Conservation (phyloP, 768 basidiomycete species). For the Serendipita vermifera region DNA sequence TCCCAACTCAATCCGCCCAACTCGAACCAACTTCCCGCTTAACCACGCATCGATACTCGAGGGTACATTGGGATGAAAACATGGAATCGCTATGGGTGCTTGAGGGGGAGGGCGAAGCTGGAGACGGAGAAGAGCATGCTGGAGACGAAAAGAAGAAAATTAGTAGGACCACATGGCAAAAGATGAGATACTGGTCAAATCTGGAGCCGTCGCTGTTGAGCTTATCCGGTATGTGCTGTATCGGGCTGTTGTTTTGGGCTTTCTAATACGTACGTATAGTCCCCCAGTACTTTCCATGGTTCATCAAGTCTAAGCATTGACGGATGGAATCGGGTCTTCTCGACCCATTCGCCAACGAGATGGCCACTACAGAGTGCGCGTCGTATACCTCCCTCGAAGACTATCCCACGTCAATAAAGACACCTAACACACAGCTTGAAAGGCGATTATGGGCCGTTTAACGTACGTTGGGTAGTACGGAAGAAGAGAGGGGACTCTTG, state of each 20-base stretch:
- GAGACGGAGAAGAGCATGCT: conserved; percentile 25
- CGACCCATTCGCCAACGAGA: conserved; percentile 88
- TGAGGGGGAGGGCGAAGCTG: no score
- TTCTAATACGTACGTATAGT: not conserved
- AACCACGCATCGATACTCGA: no score
- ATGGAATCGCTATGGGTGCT: no score
- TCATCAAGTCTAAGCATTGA: conserved; percentile 56
- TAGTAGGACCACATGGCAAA: conserved; percentile 83
- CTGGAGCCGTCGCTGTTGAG: conserved; percentile 77
- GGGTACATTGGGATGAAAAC: no score
- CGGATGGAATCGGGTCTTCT: conserved; percentile 91
- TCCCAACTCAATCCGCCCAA: no score
- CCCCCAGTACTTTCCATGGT: not conserved
- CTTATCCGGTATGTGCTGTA: conserved; percentile 44
- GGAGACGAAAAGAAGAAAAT: conserved; percentile 69
- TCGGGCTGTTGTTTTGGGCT: not conserved
- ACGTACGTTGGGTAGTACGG: conserved; percentile 61
- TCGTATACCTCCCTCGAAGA: conserved; percentile 28
- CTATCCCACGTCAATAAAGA: not conserved
- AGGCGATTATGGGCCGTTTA: conserved; percentile 36
- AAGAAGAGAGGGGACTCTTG: conserved; percentile 66
- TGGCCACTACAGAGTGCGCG: conserved; percentile 90
- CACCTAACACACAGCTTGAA: not conserved
- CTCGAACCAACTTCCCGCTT: no score
- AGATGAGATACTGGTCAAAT: conserved; percentile 85